phyloP scores from a whole-genome alignment of 2,329 filamentous ascomycete species.

The Raffaelea ambrosiae region DNA sequence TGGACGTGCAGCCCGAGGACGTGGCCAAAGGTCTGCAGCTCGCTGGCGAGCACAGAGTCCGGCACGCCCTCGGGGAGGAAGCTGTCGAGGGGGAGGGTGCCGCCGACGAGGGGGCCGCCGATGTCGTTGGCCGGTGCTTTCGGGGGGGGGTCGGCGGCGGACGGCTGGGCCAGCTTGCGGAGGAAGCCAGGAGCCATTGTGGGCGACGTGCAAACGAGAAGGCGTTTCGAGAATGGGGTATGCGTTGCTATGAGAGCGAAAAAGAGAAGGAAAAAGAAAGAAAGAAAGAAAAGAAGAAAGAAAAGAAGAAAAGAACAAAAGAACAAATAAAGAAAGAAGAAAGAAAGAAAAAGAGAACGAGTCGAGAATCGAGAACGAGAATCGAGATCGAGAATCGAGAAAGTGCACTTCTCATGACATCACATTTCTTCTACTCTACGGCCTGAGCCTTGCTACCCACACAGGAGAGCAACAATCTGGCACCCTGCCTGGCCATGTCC shows the following conservation, averaged over 20 bases:
- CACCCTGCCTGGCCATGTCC: too few relatives aligned
- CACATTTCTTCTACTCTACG: too few relatives aligned
- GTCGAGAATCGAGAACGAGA: too few relatives aligned
- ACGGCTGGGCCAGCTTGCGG: background rate
- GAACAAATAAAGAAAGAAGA: too few relatives aligned
- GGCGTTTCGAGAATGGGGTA: too few relatives aligned
- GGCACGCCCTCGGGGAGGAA: constrained; percentile 27
- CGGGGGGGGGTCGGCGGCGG: too few relatives aligned
- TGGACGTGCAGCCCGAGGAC: constrained; percentile 32
- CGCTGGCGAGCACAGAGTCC: constrained; percentile 24
- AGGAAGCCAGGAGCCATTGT: background rate
- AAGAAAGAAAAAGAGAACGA: too few relatives aligned
- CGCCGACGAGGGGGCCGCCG: background rate
- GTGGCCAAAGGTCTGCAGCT: constrained; percentile 23
- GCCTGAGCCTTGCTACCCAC: too few relatives aligned
- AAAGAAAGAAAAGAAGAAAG: background rate
- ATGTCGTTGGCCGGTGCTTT: background rate
- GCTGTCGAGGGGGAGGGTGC: constrained; percentile 18
- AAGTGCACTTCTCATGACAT: too few relatives aligned
- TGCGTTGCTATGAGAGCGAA: too few relatives aligned
- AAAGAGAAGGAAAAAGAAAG: constrained; percentile 1
- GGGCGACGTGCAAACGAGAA: background rate
- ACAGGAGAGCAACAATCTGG: too few relatives aligned
- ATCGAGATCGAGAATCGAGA: too few relatives aligned
- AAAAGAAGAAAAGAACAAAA: background rate